A percentile compares a stretch with the other conserved stretches of the same genome.
Conservation (phyloP, 176 grass and related monocot genomes). For the Melocanna baccifera region DNA sequence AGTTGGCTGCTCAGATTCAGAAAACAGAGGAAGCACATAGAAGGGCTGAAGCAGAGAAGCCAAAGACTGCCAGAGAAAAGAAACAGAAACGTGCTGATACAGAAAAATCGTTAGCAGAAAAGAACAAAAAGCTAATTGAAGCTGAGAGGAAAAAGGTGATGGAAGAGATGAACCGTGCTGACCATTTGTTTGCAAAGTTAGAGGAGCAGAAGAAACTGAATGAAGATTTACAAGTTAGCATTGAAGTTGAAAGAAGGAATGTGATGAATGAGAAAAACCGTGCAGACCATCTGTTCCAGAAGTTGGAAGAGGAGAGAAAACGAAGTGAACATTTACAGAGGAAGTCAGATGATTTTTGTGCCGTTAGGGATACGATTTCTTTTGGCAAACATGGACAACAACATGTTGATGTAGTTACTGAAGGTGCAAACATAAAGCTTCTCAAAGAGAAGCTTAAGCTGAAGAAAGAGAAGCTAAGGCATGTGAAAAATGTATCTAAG, state of each 20-base stretch:
- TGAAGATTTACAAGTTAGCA: constrained; percentile 39
- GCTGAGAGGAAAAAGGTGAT: constrained; percentile 48
- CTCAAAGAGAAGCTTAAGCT: constrained; percentile 90
- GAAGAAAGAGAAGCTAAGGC: constrained; percentile 77
- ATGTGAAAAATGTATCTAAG: constrained; percentile 59
- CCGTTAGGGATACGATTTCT: constrained; percentile 21
- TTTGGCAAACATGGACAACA: constrained; percentile 27
- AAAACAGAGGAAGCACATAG: constrained; percentile 40
- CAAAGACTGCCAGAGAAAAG: constrained; percentile 67
- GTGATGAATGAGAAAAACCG: constrained; percentile 37
- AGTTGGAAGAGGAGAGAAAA: constrained; percentile 67
- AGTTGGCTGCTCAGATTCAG: constrained; percentile 46
- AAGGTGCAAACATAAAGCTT: constrained; percentile 54
- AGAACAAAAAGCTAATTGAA: constrained; percentile 58
- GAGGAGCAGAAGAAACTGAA: constrained; percentile 66
- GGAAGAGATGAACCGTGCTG: constrained; percentile 49
- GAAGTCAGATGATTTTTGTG: constrained; percentile 34
- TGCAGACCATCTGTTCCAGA: constrained; percentile 48
- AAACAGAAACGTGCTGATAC: constrained; percentile 56
- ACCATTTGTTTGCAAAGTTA: constrained; percentile 59
- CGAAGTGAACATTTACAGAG: constrained; percentile 37
- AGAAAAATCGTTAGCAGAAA: constrained; percentile 54
- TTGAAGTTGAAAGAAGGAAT: constrained; percentile 47
- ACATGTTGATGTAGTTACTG: constrained; percentile 21
- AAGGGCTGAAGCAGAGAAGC: constrained; percentile 67